Evolutionary conservation across 352 stramenopile species (phyloP), one percentile per base, ranked within the genome.

Genomic region (Phytophthora capsici): DNA sequence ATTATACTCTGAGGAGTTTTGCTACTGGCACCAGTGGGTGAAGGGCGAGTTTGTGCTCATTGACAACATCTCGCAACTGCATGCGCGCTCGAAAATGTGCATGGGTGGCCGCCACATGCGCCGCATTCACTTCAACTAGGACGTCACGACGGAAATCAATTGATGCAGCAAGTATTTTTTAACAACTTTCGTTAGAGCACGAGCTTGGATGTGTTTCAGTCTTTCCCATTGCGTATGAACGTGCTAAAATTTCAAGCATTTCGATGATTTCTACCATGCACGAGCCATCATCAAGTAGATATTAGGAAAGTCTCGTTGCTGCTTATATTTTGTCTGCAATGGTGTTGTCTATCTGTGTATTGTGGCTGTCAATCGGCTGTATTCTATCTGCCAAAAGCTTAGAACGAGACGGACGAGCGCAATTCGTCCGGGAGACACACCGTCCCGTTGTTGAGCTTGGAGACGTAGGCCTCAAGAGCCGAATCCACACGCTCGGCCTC

Each of bases 401-500:
- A 76, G 45, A 73, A 73, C 17, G 63, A 57, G 26, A 57, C 68
- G 28, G 50, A 63, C 9, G 68, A 76, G 46, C 68, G 68, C 47
- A 70, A 23, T 50, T 76, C 63, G 43, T 56, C 57, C 10, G 63
- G 32, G n/a, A 65, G 57, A 28, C 68, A 76, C 26, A 73, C 46
- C 0, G 25, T 48, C 10, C 51, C 59, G 45, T 70, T 57, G 19
- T n/a, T 44, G 3, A 53, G 43, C 19, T 58, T 73, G 19, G 53
- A 34, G 14, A 86, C 67, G 61, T 82, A 88, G 20, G 61, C 48
- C 32, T 86, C 69, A 16, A 91, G 62, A 25, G 75, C 71, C 25
- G 65, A 47, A 34, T 91, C 82, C 14, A 84, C 70, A 28, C 79
- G 82, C 55, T 71, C 55, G 3, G 77, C 75, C 57, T 91, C 82